A percentile compares a stretch with the other conserved stretches of the same genome.
These are phyloP conservation scores for Dactylellina cionopaga DNA, from an alignment of 2,329 filamentous ascomycete genomes.

Conservation along the genomic window DNA sequence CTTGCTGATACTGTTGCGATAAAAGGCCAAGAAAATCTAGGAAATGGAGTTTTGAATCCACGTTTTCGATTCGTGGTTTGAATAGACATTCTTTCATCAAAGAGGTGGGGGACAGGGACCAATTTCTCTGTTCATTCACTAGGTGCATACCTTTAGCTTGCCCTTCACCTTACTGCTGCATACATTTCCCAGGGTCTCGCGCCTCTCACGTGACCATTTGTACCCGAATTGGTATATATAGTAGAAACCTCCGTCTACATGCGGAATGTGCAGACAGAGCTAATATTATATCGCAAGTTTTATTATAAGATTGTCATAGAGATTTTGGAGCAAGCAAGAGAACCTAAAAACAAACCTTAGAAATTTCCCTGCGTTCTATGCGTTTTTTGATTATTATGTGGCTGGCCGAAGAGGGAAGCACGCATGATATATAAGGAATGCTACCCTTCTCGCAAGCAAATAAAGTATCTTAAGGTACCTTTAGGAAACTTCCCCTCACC, in stretches of 20 bases:
- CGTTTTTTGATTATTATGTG: slow-evolving; percentile 22
- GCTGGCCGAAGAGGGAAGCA: slow-evolving; percentile 19
- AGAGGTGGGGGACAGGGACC: background rate
- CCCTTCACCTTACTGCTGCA: slow-evolving; percentile 8
- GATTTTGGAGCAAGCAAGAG: background rate
- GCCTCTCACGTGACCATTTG: slow-evolving; percentile 23
- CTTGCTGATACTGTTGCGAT: too few relatives aligned
- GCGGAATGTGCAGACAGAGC: slow-evolving; percentile 11
- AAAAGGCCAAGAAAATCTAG: too few relatives aligned
- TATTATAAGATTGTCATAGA: too few relatives aligned
- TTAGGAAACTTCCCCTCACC: background rate
- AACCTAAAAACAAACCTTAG: slow-evolving; percentile 2
- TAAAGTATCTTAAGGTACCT: slow-evolving; percentile 12
- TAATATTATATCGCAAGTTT: slow-evolving; percentile 11
- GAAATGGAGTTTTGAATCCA: too few relatives aligned
- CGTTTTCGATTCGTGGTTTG: too few relatives aligned
- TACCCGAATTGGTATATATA: slow-evolving; percentile 25
- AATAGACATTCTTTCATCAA: background rate
- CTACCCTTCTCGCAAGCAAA: background rate
- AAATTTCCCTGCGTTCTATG: background rate
- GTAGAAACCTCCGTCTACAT: slow-evolving; percentile 20
- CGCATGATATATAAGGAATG: background rate
- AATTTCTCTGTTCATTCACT: background rate
- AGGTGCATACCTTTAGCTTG: background rate
- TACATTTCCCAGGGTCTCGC: slow-evolving; percentile 2